phyloP scores from a whole-genome alignment of 805 yeast genomes.

The Metschnikowia borealis region DNA sequence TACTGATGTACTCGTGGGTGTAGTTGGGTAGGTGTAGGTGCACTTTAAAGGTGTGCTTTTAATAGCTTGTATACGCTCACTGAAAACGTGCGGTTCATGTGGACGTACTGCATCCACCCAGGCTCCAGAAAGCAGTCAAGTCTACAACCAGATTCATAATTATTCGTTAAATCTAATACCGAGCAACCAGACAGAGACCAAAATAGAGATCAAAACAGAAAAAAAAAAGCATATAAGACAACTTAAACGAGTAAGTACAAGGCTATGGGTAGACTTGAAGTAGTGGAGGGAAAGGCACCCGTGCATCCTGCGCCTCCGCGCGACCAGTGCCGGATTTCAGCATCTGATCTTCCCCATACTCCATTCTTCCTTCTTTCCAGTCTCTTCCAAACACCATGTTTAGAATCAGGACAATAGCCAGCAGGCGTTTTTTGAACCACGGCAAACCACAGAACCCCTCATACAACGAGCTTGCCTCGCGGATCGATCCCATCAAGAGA shows the following conservation, averaged over 20 bases:
- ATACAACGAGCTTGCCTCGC: slow-evolving; percentile 47
- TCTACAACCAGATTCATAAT: too few relatives aligned
- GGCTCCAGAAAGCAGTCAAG: too few relatives aligned
- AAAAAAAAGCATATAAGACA: too few relatives aligned
- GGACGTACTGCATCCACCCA: neutral
- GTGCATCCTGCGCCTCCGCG: neutral
- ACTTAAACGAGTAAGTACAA: too few relatives aligned
- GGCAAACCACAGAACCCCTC: slow-evolving; percentile 40
- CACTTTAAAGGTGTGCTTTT: neutral
- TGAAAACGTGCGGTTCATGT: neutral
- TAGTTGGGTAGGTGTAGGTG: neutral
- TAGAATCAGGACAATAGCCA: neutral
- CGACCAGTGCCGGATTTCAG: neutral
- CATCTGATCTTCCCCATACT: neutral
- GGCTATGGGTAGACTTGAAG: too few relatives aligned
- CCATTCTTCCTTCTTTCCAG: neutral
- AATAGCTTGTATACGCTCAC: too few relatives aligned
- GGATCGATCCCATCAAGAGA: slow-evolving; percentile 77
- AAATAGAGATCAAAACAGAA: too few relatives aligned
- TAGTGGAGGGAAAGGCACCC: neutral
- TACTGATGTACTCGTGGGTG: neutral
- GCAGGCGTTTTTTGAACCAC: slow-evolving; percentile 26
- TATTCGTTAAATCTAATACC: too few relatives aligned
- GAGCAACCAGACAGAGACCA: too few relatives aligned
- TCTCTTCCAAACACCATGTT: neutral